These are phyloP conservation scores for Cercospora nicotianae DNA, from an alignment of 2,329 filamentous ascomycete genomes.

Conservation along the genomic window DNA sequence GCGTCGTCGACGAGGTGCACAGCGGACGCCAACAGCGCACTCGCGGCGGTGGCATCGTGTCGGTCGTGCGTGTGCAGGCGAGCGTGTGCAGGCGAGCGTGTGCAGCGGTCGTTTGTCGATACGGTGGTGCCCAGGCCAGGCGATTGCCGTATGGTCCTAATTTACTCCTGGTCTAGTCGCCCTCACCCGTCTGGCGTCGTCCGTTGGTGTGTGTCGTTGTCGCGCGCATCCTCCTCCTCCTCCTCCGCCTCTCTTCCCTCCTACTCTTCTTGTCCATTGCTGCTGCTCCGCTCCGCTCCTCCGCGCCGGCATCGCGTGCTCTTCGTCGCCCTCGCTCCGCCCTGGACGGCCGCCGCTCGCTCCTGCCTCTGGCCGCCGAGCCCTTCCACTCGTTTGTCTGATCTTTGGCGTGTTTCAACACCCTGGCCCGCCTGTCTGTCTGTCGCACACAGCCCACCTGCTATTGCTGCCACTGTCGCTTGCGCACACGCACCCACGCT, in stretches of 20 bases:
- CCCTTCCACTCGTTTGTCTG: constrained; percentile 1
- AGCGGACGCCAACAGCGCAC: background rate
- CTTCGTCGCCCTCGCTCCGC: background rate
- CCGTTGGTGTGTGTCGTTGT: background rate
- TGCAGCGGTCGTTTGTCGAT: background rate
- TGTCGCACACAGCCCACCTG: background rate
- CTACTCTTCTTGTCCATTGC: background rate
- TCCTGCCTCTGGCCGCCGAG: background rate
- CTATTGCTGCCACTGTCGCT: constrained; percentile 1
- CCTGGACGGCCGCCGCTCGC: background rate
- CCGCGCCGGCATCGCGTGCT: background rate
- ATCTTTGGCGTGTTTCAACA: constrained; percentile 11
- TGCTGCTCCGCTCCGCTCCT: background rate
- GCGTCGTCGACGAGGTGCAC: background rate
- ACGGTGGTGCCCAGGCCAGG: background rate
- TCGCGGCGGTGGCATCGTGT: background rate
- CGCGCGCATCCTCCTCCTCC: background rate
- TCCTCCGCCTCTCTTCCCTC: background rate
- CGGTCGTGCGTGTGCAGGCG: background rate
- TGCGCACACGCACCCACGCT: constrained; percentile 11
- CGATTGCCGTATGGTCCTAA: background rate
- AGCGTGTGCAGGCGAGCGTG: background rate
- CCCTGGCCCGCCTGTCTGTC: constrained; percentile 1
- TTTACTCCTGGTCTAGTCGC: background rate
- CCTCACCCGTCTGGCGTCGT: background rate